Conservation (phyloP, 1,139 yeast genomes). For the Blastobotrys illinoisensis region DNA sequence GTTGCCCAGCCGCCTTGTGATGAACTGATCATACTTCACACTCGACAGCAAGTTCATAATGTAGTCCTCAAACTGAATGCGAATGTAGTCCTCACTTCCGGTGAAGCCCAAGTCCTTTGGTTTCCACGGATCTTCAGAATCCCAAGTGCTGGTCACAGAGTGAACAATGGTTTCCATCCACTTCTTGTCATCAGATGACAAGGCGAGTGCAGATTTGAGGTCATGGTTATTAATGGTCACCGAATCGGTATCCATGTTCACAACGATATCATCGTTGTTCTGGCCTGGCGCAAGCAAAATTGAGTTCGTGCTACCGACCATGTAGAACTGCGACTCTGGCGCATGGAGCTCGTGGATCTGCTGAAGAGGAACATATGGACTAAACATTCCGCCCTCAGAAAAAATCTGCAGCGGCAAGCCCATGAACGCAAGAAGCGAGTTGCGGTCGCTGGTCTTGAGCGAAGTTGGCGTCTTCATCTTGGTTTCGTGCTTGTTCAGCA, state of each 20-base stretch:
- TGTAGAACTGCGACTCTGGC: conserved; percentile 54
- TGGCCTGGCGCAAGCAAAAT: conserved; percentile 65
- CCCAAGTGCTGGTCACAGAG: conserved; percentile 40
- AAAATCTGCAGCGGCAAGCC: conserved; percentile 87
- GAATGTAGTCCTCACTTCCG: conserved; percentile 87
- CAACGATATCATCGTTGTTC: conserved; percentile 49
- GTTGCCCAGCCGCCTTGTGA: conserved; percentile 24
- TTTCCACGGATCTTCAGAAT: conserved; percentile 39
- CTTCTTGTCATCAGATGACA: conserved; percentile 64
- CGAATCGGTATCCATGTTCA: conserved; percentile 45
- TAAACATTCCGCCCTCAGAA: conserved; percentile 81
- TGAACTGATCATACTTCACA: conserved; percentile 61
- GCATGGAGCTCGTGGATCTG: conserved; percentile 70
- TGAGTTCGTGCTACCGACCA: conserved; percentile 87
- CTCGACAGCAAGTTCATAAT: conserved; percentile 68
- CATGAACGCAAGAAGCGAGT: conserved; percentile 68
- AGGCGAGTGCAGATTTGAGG: conserved; percentile 42
- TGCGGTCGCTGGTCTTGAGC: conserved; percentile 70
- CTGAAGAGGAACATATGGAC: conserved; percentile 89
- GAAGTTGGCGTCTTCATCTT: conserved; percentile 57
- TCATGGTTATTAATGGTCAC: conserved; percentile 45
- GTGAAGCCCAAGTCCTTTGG: conserved; percentile 45
- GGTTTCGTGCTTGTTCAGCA: conserved; percentile 52
- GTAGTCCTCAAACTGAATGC: conserved; percentile 88
- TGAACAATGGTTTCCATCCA: conserved; percentile 52